These are phyloP conservation scores for Alternaria arbusti DNA, from an alignment of 2,329 filamentous ascomycete genomes.

Conservation along the genomic window DNA sequence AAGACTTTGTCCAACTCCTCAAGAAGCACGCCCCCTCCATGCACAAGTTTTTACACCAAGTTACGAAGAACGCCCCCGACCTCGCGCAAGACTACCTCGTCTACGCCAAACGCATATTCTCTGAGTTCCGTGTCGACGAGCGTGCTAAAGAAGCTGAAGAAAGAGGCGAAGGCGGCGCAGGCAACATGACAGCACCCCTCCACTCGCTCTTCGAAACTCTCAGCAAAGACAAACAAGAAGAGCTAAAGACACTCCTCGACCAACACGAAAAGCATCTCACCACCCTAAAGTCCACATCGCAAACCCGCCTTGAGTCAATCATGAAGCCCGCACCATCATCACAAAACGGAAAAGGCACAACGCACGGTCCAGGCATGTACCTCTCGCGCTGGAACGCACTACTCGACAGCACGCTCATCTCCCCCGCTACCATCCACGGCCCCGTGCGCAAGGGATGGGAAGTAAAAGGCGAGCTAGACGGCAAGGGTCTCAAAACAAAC, in stretches of 20 bases:
- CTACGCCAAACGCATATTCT: conserved; percentile 66
- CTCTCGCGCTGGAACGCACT: conserved; percentile 75
- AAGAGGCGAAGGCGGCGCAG: conserved; percentile 42
- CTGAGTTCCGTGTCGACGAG: conserved; percentile 59
- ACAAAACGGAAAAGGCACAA: conserved; percentile 39
- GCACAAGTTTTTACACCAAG: conserved; percentile 75
- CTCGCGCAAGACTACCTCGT: conserved; percentile 65
- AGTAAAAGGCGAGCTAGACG: conserved; percentile 46
- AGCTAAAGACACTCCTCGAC: conserved; percentile 62
- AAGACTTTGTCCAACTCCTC: conserved; percentile 74
- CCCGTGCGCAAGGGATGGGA: conserved; percentile 56
- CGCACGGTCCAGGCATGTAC: conserved; percentile 73
- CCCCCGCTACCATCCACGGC: conserved; percentile 62
- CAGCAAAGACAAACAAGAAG: conserved; percentile 52
- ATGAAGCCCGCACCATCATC: conserved; percentile 44
- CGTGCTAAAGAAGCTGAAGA: conserved; percentile 23
- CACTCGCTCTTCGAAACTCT: conserved; percentile 56
- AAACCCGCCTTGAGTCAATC: conserved; percentile 62
- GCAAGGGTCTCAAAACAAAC: conserved; percentile 39
- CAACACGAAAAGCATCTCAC: conserved; percentile 66
- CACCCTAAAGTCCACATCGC: conserved; percentile 20
- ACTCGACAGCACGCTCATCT: conserved; percentile 72
- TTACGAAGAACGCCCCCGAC: conserved; percentile 71
- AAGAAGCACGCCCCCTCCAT: conserved; percentile 67
- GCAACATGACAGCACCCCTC: conserved; percentile 52